Conservation (phyloP, 1,139 yeast genomes). For the Sugiyamaella sp. region DNA sequence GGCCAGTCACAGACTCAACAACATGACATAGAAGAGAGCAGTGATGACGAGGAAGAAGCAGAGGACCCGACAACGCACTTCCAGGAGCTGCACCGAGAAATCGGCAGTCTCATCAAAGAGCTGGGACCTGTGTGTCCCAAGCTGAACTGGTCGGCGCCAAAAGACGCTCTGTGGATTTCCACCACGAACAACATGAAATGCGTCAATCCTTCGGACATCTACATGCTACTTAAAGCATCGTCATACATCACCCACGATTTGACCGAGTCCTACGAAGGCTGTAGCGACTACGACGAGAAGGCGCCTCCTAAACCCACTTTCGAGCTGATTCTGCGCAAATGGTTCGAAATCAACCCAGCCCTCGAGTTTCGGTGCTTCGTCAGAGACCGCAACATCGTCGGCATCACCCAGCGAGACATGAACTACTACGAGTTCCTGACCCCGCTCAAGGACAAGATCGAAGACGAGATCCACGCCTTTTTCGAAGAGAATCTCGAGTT, state of each 20-base stretch:
- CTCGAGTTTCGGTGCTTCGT: conserved; percentile 88
- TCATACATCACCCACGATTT: conserved; percentile 86
- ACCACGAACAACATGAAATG: conserved; percentile 78
- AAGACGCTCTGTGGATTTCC: conserved; percentile 91
- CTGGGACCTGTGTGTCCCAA: conserved; percentile 74
- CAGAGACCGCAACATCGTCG: conserved; percentile 61
- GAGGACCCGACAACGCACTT: conserved; percentile 50
- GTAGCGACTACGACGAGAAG: conserved; percentile 27
- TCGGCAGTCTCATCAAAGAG: conserved; percentile 49
- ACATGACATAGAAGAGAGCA: conserved; percentile 78
- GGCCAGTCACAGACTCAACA: conserved; percentile 47
- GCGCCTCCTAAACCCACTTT: conserved; percentile 36
- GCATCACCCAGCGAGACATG: conserved; percentile 81
- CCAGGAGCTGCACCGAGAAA: conserved; percentile 57
- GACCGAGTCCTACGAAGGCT: conserved; percentile 63
- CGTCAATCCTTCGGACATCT: conserved; percentile 68
- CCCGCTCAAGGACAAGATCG: conserved; percentile 51
- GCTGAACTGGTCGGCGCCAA: conserved; percentile 95
- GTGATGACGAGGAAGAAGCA: conserved; percentile 47
- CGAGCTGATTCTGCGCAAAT: conserved; percentile 76
- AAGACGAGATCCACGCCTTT: conserved; percentile 56
- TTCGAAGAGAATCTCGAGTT: conserved; percentile 53
- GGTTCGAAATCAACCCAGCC: conserved; percentile 85
- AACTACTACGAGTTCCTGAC: conserved; percentile 75
- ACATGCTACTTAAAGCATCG: conserved; percentile 79